A percentile compares a stretch with the other conserved stretches of the same genome.
Evolutionary conservation across 192 early-diverging fungal genomes (phyloP).

Genomic region (Cetraspora pellucida): DNA sequence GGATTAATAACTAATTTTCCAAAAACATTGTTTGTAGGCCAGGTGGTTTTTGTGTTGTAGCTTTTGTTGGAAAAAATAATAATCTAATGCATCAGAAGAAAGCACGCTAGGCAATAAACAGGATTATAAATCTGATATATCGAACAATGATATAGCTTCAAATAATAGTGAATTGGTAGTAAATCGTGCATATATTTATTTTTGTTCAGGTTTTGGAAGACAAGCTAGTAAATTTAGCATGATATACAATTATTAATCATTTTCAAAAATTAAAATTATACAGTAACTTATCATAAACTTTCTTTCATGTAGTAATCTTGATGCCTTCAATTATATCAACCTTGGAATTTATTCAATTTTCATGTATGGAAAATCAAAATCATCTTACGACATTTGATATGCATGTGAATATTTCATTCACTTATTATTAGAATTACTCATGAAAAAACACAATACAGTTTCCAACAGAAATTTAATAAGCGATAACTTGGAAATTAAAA

Average conservation of each 20-base stretch:
- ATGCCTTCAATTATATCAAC: neutral
- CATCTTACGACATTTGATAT: slow-evolving; percentile 8
- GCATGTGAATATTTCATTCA: slow-evolving; percentile 1
- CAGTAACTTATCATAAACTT: neutral
- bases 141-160: too few species aligned
- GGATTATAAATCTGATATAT: too few species aligned
- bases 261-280: neutral
- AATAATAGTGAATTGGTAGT: neutral
- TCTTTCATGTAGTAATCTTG: neutral
- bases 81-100: too few species aligned
- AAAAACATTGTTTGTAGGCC: too few species aligned
- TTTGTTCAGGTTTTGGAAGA: slow-evolving; percentile 1
- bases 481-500: neutral
- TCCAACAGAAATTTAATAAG: neutral
- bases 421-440: neutral
- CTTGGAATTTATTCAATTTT: neutral
- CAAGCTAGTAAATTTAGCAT: neutral
- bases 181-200: slow-evolving; percentile 16
- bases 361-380: slow-evolving; percentile 2
- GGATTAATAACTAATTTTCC: too few species aligned
- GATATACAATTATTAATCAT: neutral
- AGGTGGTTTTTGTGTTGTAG: too few species aligned
- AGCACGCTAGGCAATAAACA: too few species aligned
- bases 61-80: too few species aligned
- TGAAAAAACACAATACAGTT: slow-evolving; percentile 20